Percentiles rank a stretch among this genome's conserved stretches.
Conservation (phyloP, 169 alveolate species). For the Theileria parva region DNA sequence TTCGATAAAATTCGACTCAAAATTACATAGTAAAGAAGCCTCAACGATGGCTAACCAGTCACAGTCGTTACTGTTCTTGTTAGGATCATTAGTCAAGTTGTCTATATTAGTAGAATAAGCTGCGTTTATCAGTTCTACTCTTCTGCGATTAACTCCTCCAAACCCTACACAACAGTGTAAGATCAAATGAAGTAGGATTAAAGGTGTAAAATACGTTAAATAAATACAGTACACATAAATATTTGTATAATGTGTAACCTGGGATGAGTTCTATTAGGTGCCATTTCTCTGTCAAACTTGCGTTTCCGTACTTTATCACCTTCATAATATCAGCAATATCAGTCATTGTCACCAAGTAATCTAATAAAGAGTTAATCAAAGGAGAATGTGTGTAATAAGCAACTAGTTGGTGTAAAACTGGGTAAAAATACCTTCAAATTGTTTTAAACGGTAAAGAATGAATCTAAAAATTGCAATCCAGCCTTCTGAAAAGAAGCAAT, state of each 20-base stretch:
- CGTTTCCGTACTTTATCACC: slow-evolving; percentile 65
- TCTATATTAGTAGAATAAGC: slow-evolving; percentile 60
- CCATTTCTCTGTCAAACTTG: slow-evolving; percentile 50
- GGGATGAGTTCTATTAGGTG: slow-evolving; percentile 55
- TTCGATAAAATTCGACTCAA: slow-evolving; percentile 32
- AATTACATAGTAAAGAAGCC: slow-evolving; percentile 42
- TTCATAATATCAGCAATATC: slow-evolving; percentile 69
- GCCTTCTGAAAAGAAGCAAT: slow-evolving; percentile 78
- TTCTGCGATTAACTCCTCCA: slow-evolving; percentile 44
- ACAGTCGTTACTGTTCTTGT: slow-evolving; percentile 33
- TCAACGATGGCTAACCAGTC: slow-evolving; percentile 57
- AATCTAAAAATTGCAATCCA: slow-evolving; percentile 77
- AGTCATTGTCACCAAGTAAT: slow-evolving; percentile 51
- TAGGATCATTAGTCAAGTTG: slow-evolving; percentile 62
- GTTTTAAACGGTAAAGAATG: slow-evolving; percentile 68
- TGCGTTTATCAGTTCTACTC: slow-evolving; percentile 31
- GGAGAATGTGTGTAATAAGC: neutral
- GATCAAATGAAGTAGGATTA: neutral
- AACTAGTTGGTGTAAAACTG: neutral
- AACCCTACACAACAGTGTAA: slow-evolving; percentile 21
- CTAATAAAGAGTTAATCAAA: neutral
- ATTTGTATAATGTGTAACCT: slow-evolving; percentile 25
- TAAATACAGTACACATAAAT: neutral
- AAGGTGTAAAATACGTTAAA: neutral
- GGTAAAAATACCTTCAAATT: slow-evolving; percentile 27